These are phyloP conservation scores for Pichia gijzeniarum DNA, from an alignment of 805 yeast species.

Conservation along the genomic window DNA sequence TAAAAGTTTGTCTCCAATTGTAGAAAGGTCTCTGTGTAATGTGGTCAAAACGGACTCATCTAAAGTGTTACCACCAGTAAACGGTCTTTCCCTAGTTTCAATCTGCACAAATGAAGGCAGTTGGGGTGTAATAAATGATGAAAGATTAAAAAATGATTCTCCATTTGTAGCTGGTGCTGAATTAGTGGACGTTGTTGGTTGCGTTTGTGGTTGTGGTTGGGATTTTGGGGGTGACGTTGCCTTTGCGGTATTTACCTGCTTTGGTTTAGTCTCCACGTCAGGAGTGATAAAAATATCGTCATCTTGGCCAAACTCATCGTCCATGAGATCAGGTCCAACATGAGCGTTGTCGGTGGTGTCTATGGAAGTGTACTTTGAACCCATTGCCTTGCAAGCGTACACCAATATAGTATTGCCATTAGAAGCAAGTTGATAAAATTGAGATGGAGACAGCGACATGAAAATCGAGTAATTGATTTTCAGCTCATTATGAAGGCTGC, in stretches of 20 bases:
- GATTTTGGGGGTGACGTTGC: slow-evolving; percentile 1
- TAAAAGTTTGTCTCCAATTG: slow-evolving; percentile 30
- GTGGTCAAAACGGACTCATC: slow-evolving; percentile 51
- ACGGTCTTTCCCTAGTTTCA: slow-evolving; percentile 41
- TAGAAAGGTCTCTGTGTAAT: slow-evolving; percentile 31
- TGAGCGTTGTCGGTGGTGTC: slow-evolving; percentile 10
- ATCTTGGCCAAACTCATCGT: slow-evolving; percentile 16
- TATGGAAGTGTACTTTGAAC: slow-evolving; percentile 1
- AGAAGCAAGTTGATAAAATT: neutral
- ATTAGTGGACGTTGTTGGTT: slow-evolving; percentile 2
- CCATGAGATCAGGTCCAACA: slow-evolving; percentile 2
- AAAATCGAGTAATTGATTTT: neutral
- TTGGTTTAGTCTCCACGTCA: slow-evolving; percentile 19
- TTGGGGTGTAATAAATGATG: slow-evolving; percentile 32
- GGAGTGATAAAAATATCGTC: slow-evolving; percentile 32
- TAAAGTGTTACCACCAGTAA: slow-evolving; percentile 50
- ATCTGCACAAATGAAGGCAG: slow-evolving; percentile 19
- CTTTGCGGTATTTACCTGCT: neutral
- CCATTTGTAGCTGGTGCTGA: slow-evolving; percentile 2
- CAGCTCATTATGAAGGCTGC: neutral
- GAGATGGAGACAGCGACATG: neutral
- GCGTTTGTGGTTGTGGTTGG: neutral
- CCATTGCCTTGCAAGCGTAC: neutral
- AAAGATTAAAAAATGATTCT: slow-evolving; percentile 21
- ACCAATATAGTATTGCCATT: neutral